Percentiles rank a stretch among this genome's conserved stretches.
Evolutionary conservation across 192 early-diverging fungal species (phyloP).

Genomic region (Glomus cerebriforme): DNA sequence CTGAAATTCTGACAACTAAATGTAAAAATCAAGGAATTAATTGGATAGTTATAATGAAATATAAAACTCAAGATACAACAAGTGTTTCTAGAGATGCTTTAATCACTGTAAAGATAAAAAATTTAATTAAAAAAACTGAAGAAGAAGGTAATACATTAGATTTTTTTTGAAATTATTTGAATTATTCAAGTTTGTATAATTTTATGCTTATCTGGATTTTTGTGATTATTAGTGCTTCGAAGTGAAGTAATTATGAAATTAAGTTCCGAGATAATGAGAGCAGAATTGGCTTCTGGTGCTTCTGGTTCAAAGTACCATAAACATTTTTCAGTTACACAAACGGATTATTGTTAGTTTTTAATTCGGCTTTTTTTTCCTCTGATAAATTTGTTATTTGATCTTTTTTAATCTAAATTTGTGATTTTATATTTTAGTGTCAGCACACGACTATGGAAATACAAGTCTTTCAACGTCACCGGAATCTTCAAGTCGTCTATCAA

Average conservation of each 20-base stretch:
- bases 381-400: slow-evolving; percentile 18
- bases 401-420: slow-evolving; percentile 23
- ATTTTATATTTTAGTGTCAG: slow-evolving; percentile 17
- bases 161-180: background rate
- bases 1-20: slow-evolving; percentile 60
- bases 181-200: background rate
- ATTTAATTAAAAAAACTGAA: slow-evolving; percentile 71
- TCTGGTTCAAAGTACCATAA: slow-evolving; percentile 42
- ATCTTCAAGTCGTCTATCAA: slow-evolving; percentile 36
- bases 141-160: slow-evolving; percentile 45
- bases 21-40: slow-evolving; percentile 73
- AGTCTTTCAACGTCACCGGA: slow-evolving; percentile 40
- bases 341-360: slow-evolving; percentile 28
- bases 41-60: slow-evolving; percentile 79
- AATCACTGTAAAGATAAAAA: slow-evolving; percentile 70
- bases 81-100: slow-evolving; percentile 35
- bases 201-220: background rate
- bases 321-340: slow-evolving; percentile 38
- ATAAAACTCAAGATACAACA: slow-evolving; percentile 45
- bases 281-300: no score
- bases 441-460: slow-evolving; percentile 34
- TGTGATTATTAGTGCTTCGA: slow-evolving; percentile 44
- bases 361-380: no score
- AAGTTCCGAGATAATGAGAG: slow-evolving; percentile 58
- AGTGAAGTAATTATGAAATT: slow-evolving; percentile 60